Percentiles rank a stretch among this genome's conserved stretches.
Conservation (phyloP, 2,329 filamentous ascomycete species). For the Exophiala xenobiotica region DNA sequence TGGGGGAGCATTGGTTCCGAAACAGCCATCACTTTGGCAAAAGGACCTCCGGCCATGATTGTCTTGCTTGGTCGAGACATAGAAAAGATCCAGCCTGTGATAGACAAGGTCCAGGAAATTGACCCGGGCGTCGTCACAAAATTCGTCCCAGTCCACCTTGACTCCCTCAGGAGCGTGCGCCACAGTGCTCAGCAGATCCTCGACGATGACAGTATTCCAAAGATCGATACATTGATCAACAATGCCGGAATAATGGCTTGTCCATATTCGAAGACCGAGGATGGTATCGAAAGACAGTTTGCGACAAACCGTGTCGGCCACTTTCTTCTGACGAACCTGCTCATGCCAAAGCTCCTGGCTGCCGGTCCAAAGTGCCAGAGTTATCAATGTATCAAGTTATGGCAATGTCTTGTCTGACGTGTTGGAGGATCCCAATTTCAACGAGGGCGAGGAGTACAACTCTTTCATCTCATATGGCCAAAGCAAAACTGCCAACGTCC, state of each 20-base stretch:
- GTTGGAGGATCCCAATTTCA: constrained; percentile 34
- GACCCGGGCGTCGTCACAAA: constrained; percentile 5
- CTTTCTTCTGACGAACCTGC: constrained; percentile 44
- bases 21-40: constrained; percentile 31
- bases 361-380: constrained; percentile 26
- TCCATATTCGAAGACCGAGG: constrained; percentile 28
- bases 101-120: constrained; percentile 23
- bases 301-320: constrained; percentile 41
- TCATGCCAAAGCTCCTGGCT: constrained; percentile 37
- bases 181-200: constrained; percentile 36
- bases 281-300: constrained; percentile 42
- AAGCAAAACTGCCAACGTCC: constrained; percentile 48
- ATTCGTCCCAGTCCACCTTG: constrained; percentile 16
- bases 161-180: constrained; percentile 26
- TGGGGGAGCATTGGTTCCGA: constrained; percentile 27
- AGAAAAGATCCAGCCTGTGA: constrained; percentile 28
- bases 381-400: constrained; percentile 34
- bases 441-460: constrained; percentile 32
- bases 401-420: constrained; percentile 36
- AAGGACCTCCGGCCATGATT: constrained; percentile 31
- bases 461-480: constrained; percentile 45
- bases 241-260: constrained; percentile 44
- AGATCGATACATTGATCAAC: constrained; percentile 45
- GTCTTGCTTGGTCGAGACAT: constrained; percentile 28
- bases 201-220: constrained; percentile 18